Conservation (phyloP, 1,284 basidiomycete species). For the Porogramme epimiltina region DNA sequence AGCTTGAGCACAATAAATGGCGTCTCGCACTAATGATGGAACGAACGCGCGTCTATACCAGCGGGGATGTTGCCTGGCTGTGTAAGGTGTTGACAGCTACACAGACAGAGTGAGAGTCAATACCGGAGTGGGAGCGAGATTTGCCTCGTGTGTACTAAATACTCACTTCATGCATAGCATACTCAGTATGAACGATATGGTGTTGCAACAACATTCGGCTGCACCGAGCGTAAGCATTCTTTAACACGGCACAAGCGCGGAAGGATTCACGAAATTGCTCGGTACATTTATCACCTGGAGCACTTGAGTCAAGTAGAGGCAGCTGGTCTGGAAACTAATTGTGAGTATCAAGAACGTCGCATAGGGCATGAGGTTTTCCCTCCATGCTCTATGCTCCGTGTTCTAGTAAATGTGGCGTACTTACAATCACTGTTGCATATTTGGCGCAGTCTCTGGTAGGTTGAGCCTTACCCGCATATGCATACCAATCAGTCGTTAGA, state of each 20-base stretch:
- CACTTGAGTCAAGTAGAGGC: conserved; percentile 2
- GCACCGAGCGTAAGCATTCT: background rate
- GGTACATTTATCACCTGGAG: conserved; percentile 21
- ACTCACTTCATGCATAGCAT: conserved; percentile 24
- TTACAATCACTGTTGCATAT: conserved; percentile 23
- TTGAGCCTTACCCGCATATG: too few relatives aligned
- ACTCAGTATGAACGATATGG: conserved; percentile 20
- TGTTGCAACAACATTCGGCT: conserved; percentile 24
- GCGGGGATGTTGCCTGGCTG: background rate
- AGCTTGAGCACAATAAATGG: background rate
- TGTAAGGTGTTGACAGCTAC: conserved; percentile 18
- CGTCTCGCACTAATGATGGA: too few relatives aligned
- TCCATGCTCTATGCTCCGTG: background rate
- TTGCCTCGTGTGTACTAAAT: too few relatives aligned
- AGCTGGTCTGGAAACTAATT: conserved; percentile 14
- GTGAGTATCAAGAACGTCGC: background rate
- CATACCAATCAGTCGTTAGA: too few relatives aligned
- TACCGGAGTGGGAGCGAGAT: background rate
- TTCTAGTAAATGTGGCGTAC: background rate
- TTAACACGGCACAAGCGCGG: too few relatives aligned
- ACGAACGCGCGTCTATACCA: conserved; percentile 17
- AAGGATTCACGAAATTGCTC: conserved; percentile 17
- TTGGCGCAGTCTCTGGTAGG: conserved; percentile 20
- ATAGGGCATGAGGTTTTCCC: background rate
- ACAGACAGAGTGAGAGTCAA: background rate